Evolutionary conservation across 164 flowering plant species (phyloP).

Genomic region (Dillenia suffruticosa): DNA sequence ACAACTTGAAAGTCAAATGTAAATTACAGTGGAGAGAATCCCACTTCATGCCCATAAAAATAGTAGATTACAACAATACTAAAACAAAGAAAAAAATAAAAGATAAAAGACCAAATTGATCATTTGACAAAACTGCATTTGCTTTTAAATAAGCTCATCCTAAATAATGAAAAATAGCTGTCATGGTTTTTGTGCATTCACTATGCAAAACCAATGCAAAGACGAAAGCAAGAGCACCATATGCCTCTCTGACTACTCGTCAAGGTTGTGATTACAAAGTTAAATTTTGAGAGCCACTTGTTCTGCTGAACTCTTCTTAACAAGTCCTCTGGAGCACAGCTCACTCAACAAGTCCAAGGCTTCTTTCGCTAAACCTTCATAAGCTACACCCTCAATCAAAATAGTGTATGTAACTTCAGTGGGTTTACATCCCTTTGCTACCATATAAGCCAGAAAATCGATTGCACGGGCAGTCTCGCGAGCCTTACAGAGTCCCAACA

Average conservation of each 20-base stretch:
- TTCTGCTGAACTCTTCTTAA: conserved; percentile 64
- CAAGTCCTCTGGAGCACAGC: conserved; percentile 62
- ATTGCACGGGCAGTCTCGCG: conserved; percentile 70
- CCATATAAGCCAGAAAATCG: conserved; percentile 72
- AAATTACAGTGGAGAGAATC: no score
- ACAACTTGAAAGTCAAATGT: no score
- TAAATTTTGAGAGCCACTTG: conserved; percentile 53
- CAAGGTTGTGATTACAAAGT: conserved; percentile 4
- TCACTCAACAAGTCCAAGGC: conserved; percentile 66
- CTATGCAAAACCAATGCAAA: neutral
- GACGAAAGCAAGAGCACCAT: conserved; percentile 5
- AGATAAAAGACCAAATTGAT: neutral
- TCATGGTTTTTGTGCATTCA: neutral
- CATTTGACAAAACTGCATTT: conserved; percentile 20
- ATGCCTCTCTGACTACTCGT: conserved; percentile 1
- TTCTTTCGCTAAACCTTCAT: conserved; percentile 69
- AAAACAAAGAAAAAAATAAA: no score
- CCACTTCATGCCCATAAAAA: no score
- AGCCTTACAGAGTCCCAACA: conserved; percentile 83
- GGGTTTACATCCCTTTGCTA: conserved; percentile 77
- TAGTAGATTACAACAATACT: no score
- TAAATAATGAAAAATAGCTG: neutral
- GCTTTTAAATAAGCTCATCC: conserved; percentile 1
- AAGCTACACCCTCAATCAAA: conserved; percentile 77
- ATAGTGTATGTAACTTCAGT: conserved; percentile 75